Conservation (phyloP, 164 flowering plant species). For the Amborella trichopoda region DNA sequence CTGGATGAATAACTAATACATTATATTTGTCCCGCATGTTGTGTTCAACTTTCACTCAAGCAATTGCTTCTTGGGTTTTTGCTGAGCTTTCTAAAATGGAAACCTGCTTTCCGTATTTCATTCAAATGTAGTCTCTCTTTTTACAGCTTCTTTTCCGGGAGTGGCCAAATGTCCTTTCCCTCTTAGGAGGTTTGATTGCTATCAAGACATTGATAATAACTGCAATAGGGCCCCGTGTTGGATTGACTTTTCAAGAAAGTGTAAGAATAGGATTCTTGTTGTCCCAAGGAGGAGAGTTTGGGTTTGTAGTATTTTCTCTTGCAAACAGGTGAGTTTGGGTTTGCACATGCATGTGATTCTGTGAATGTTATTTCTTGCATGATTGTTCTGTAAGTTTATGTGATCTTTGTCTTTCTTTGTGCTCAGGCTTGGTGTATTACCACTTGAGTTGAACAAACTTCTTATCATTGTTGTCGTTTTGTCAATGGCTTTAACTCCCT, state of each 20-base stretch:
- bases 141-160: conserved; percentile 85
- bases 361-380: no score
- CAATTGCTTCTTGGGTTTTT: no score
- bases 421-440: conserved; percentile 91
- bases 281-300: conserved; percentile 99
- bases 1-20: no score
- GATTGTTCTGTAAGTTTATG: no score
- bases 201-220: conserved; percentile 91
- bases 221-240: conserved; percentile 94
- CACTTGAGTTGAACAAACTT: conserved; percentile 95
- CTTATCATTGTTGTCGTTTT: conserved; percentile 93
- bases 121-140: no score
- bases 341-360: no score
- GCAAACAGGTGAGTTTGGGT: conserved; percentile 68
- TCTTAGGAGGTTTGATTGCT: conserved; percentile 74
- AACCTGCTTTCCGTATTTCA: no score
- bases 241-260: conserved; percentile 77
- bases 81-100: no score
- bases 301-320: conserved; percentile 90
- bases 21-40: no score
- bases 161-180: conserved; percentile 95
- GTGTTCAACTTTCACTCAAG: no score
- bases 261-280: conserved; percentile 87
- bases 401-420: conserved; percentile 5
- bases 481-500: conserved; percentile 95